Percentiles rank a stretch among this genome's conserved stretches.
These are phyloP conservation scores for Carex sylvatica DNA, from an alignment of 202 grass and related monocot genomes.

Conservation along the genomic window DNA sequence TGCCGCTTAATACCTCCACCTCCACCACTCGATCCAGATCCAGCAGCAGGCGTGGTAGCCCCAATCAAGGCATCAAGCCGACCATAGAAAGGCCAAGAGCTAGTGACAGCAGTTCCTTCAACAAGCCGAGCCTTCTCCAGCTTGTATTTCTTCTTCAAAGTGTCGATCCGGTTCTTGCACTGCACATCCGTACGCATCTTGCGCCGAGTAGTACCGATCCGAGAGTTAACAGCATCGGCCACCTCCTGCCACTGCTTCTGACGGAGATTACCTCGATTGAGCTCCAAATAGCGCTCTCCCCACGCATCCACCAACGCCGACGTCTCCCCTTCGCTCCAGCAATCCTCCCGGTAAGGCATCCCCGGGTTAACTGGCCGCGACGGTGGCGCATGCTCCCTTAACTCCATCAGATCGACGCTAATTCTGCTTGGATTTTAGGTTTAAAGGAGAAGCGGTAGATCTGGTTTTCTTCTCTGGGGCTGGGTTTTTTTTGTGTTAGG, in stretches of 20 bases:
- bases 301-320: conserved; percentile 78
- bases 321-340: conserved; percentile 99
- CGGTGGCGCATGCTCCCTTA: conserved; percentile 26
- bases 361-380: conserved; percentile 66
- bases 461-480: conserved; percentile 33
- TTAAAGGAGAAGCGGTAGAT: conserved; percentile 13
- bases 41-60: conserved; percentile 27
- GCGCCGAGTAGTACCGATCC: conserved; percentile 54
- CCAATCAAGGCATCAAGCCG: conserved; percentile 71
- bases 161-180: conserved; percentile 99
- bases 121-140: conserved; percentile 45
- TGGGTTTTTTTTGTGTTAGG: background rate
- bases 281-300: conserved; percentile 82
- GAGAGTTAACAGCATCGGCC: conserved; percentile 72
- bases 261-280: conserved; percentile 94
- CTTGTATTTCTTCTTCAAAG: conserved; percentile 99
- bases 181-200: conserved; percentile 85
- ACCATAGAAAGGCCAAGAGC: conserved; percentile 58
- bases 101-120: conserved; percentile 27
- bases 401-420: conserved; percentile 4
- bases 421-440: background rate
- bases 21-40: background rate
- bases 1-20: conserved; percentile 32
- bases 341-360: conserved; percentile 94
- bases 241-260: conserved; percentile 99